Conservation (phyloP, 1,139 yeast species). For the Candida mesenterica region DNA sequence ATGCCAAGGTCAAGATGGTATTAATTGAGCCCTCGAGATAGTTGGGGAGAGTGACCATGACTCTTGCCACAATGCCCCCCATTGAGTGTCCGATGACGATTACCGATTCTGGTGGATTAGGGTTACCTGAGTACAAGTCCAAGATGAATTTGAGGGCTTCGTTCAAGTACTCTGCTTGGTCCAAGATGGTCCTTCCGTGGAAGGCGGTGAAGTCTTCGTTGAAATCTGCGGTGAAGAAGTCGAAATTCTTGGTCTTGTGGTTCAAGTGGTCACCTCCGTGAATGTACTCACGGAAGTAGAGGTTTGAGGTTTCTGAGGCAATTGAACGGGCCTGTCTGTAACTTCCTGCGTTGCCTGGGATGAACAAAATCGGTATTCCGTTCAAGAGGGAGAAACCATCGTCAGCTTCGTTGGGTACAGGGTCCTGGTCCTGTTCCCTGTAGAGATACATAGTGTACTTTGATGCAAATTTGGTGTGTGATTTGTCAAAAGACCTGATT, state of each 20-base stretch:
- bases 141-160: constrained; percentile 82
- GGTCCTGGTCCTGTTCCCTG: constrained; percentile 73
- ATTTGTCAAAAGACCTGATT: constrained; percentile 65
- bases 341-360: constrained; percentile 98
- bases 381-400: constrained; percentile 33
- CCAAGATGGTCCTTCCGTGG: constrained; percentile 89
- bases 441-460: constrained; percentile 82
- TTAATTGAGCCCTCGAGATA: constrained; percentile 71
- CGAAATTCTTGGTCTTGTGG: constrained; percentile 47
- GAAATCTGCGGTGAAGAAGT: constrained; percentile 88
- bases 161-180: constrained; percentile 90
- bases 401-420: constrained; percentile 42
- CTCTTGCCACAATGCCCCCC: constrained; percentile 94
- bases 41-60: constrained; percentile 76
- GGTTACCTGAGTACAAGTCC: constrained; percentile 49
- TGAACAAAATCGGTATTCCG: constrained; percentile 87
- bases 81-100: constrained; percentile 88
- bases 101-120: constrained; percentile 63
- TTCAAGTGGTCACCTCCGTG: constrained; percentile 18
- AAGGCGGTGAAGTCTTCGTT: constrained; percentile 96
- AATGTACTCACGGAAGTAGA: constrained; percentile 39
- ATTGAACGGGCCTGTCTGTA: constrained; percentile 85
- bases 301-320: constrained; percentile 72
- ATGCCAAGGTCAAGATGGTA: constrained; percentile 80
- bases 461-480: constrained; percentile 70